Conservation (phyloP, 192 early-diverging fungal species). For the Gryganskiella cystojenkinii region DNA sequence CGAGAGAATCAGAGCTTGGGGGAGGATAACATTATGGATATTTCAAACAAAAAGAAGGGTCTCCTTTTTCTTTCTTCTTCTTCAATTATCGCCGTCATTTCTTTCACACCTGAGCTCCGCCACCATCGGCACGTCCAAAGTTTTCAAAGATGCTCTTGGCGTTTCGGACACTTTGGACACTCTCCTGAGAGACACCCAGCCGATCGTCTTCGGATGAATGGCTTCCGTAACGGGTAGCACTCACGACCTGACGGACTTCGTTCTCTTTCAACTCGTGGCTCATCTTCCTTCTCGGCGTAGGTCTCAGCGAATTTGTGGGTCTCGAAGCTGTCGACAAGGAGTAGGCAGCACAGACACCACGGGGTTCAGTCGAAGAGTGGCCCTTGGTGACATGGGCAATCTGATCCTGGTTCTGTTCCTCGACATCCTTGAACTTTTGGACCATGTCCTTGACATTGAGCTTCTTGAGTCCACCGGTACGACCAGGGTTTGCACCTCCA, state of each 20-base stretch:
- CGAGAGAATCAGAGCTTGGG: no score
- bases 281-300: slow-evolving; percentile 34
- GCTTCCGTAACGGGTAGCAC: not conserved
- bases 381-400: slow-evolving; percentile 44
- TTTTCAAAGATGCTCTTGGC: slow-evolving; percentile 47
- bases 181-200: slow-evolving; percentile 31
- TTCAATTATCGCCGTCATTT: no score
- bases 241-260: slow-evolving; percentile 7
- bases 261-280: slow-evolving; percentile 39
- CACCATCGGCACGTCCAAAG: slow-evolving; percentile 17
- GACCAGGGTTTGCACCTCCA: slow-evolving; percentile 18
- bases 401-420: slow-evolving; percentile 25
- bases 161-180: slow-evolving; percentile 38
- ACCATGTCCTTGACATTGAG: slow-evolving; percentile 32
- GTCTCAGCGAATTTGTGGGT: not conserved
- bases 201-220: slow-evolving; percentile 3
- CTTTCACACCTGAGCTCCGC: slow-evolving; percentile 19
- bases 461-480: not conserved
- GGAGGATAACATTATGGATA: no score
- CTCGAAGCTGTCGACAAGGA: slow-evolving; percentile 40
- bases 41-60: no score
- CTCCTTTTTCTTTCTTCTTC: no score
- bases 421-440: slow-evolving; percentile 30
- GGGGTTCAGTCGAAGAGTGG: slow-evolving; percentile 16
- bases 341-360: slow-evolving; percentile 31